A percentile compares a stretch with the other conserved stretches of the same genome.
Conservation (phyloP, 495 filamentous ascomycete species). For the Aspergillus ostianus region DNA sequence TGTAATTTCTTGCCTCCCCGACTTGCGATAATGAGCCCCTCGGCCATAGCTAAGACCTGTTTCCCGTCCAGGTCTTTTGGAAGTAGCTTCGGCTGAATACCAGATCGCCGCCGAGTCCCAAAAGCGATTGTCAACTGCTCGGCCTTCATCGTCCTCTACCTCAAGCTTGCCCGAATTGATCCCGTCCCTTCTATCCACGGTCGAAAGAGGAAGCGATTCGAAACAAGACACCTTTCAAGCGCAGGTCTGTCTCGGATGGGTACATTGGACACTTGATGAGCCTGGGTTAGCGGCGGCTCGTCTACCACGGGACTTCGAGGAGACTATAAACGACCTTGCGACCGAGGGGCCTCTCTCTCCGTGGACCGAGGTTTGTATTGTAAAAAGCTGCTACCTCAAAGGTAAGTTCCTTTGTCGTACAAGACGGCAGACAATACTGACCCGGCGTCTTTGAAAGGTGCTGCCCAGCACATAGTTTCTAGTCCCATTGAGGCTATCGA, state of each 20-base stretch:
- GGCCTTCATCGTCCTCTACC: conserved; percentile 41
- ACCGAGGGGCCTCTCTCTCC: conserved; percentile 49
- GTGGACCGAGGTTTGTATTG: conserved; percentile 77
- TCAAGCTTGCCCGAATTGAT: conserved; percentile 61
- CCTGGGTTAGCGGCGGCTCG: conserved; percentile 56
- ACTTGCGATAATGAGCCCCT: conserved; percentile 10
- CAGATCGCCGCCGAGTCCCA: conserved; percentile 55
- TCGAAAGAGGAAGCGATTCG: conserved; percentile 57
- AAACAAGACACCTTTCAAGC: conserved; percentile 76
- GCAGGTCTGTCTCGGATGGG: conserved; percentile 75
- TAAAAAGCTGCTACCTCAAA: conserved; percentile 75
- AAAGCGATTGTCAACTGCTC: conserved; percentile 32
- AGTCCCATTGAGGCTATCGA: conserved; percentile 56
- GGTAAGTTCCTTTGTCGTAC: conserved; percentile 36
- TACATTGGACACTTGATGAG: conserved; percentile 74
- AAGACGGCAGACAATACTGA: neutral
- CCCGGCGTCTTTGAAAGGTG: conserved; percentile 36
- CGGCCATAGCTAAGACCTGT: conserved; percentile 17
- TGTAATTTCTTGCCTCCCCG: conserved; percentile 54
- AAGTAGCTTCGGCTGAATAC: conserved; percentile 71
- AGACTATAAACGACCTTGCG: conserved; percentile 46
- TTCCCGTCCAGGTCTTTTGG: conserved; percentile 59
- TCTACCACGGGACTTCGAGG: conserved; percentile 61
- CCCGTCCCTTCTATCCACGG: conserved; percentile 58
- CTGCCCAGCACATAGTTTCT: conserved; percentile 59